These are phyloP conservation scores for Vicia faba DNA, from an alignment of 306 rosid genomes.

Conservation along the genomic window DNA sequence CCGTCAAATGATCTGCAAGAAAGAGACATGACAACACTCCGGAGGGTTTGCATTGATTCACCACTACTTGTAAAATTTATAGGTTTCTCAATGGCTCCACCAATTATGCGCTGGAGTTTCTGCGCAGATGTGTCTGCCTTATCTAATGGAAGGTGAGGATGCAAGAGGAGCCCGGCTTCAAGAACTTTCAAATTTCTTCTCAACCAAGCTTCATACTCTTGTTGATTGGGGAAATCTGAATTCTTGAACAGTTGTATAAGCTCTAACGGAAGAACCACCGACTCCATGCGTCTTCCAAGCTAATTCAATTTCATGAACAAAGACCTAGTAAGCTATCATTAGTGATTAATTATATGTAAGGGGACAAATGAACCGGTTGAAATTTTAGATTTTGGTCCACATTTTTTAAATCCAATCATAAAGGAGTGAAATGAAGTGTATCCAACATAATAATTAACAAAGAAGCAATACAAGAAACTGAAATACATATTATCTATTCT, in stretches of 20 bases:
- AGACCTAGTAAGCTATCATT: conserved; percentile 37
- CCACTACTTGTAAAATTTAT: conserved; percentile 55
- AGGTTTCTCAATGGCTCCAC: conserved; percentile 67
- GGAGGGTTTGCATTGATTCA: conserved; percentile 68
- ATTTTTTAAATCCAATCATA: conserved; percentile 26
- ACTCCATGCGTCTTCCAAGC: conserved; percentile 89
- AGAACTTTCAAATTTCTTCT: conserved; percentile 81
- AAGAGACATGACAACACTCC: conserved; percentile 66
- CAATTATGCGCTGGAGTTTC: conserved; percentile 59
- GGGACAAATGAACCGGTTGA: conserved; percentile 12
- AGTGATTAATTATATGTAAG: conserved; percentile 31
- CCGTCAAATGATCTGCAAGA: conserved; percentile 78
- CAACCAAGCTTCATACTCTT: conserved; percentile 80
- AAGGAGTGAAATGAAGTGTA: conserved; percentile 13
- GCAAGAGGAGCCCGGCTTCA: conserved; percentile 74
- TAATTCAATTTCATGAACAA: conserved; percentile 52
- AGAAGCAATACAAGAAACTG: conserved; percentile 33
- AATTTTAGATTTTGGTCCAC: conserved; percentile 29
- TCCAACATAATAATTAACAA: conserved; percentile 28
- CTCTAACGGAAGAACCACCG: conserved; percentile 90
- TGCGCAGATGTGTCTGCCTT: conserved; percentile 63
- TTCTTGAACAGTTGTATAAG: conserved; percentile 74
- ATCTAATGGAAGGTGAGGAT: conserved; percentile 68
- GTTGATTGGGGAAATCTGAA: conserved; percentile 69
- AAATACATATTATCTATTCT: conserved; percentile 12